Percentiles rank a stretch among this genome's conserved stretches.
Conservation (phyloP, 2,329 filamentous ascomycete genomes). For the Elsinoe fawcettii region DNA sequence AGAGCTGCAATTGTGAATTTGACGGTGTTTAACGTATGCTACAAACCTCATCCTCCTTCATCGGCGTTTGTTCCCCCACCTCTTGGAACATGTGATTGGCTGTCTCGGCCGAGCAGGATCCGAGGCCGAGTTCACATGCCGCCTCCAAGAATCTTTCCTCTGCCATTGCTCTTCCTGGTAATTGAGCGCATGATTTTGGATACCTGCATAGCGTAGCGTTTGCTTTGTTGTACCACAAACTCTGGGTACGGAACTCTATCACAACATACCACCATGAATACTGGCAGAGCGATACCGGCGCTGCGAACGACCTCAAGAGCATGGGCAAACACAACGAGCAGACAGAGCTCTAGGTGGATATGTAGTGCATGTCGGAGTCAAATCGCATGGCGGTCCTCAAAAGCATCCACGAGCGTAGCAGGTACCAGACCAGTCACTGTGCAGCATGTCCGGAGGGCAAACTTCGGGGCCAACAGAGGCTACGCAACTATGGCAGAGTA, state of each 20-base stretch:
- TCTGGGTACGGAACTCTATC: neutral
- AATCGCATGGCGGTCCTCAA: neutral
- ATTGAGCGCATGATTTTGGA: neutral
- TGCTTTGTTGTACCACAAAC: neutral
- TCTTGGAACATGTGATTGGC: neutral
- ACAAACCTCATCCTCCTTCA: neutral
- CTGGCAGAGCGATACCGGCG: neutral
- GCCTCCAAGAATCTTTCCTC: neutral
- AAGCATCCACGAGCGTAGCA: neutral
- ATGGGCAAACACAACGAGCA: neutral
- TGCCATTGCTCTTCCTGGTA: neutral
- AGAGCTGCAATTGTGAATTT: too few species aligned
- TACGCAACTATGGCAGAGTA: slow-evolving; percentile 28
- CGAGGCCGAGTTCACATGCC: neutral
- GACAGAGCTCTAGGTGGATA: neutral
- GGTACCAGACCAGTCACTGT: neutral
- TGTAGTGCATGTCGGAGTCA: neutral
- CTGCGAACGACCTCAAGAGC: neutral
- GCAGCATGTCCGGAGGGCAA: neutral
- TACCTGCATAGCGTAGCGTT: neutral
- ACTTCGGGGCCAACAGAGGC: neutral
- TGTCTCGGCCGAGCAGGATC: neutral
- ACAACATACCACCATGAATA: neutral
- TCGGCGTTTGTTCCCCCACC: neutral
- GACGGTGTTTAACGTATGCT: too few species aligned